phyloP scores from a whole-genome alignment of 495 filamentous ascomycete genomes.

The Cercophora samala region DNA sequence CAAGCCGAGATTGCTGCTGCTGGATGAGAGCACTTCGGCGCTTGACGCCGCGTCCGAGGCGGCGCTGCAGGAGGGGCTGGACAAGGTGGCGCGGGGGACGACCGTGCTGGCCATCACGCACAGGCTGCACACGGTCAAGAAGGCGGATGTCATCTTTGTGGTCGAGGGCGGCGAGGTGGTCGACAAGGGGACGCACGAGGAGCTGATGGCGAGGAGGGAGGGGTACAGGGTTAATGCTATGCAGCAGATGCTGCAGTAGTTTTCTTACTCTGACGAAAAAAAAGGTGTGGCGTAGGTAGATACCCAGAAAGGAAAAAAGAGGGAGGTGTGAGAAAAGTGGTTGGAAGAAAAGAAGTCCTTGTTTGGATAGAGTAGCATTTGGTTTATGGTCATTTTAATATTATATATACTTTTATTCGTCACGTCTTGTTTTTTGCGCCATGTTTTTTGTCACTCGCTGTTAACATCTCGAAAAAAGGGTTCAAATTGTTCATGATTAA shows the following conservation, averaged over 20 bases:
- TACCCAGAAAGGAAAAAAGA: not conserved
- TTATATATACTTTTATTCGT: not conserved
- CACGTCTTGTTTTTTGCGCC: not conserved
- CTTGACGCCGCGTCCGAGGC: slow-evolving; percentile 70
- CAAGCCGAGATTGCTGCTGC: slow-evolving; percentile 73
- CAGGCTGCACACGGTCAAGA: slow-evolving; percentile 67
- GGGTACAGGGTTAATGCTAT: slow-evolving; percentile 56
- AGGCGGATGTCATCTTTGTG: slow-evolving; percentile 73
- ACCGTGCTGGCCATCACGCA: slow-evolving; percentile 86
- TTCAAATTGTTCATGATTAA: not conserved
- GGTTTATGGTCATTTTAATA: not conserved
- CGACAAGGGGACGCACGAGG: slow-evolving; percentile 65
- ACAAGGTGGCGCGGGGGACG: slow-evolving; percentile 63
- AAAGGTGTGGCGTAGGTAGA: not conserved
- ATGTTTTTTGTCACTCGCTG: not conserved
- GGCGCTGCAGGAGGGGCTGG: slow-evolving; percentile 67
- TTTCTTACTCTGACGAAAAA: no score
- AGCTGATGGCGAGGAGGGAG: slow-evolving; percentile 57
- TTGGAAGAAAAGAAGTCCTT: not conserved
- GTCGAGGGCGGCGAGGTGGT: slow-evolving; percentile 65
- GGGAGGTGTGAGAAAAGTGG: not conserved
- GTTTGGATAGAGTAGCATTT: not conserved
- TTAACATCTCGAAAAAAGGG: no score
- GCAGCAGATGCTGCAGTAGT: slow-evolving; percentile 34
- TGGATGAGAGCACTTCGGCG: slow-evolving; percentile 83